Percentiles rank a stretch among this genome's conserved stretches.
Conservation (phyloP, 768 basidiomycete species). For the button mushroom (Agaricus bisporus) region DNA sequence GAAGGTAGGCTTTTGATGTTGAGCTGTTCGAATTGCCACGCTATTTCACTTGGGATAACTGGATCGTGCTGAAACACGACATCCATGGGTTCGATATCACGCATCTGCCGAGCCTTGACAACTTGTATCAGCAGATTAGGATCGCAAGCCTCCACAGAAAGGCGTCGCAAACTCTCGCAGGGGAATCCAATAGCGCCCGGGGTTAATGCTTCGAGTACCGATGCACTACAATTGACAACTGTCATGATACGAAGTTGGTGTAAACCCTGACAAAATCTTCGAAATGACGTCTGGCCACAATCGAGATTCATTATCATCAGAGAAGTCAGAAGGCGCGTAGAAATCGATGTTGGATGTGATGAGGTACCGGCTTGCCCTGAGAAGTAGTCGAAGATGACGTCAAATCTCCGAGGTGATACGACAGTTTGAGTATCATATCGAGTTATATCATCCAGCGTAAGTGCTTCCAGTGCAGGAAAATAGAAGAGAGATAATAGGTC, state of each 20-base stretch:
- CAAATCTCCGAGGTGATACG: neutral
- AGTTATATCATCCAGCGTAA: slow-evolving; percentile 43
- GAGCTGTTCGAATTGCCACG: neutral
- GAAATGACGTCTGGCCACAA: neutral
- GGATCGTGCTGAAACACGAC: neutral
- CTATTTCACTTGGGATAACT: neutral
- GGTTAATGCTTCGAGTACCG: neutral
- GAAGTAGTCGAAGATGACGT: slow-evolving; percentile 1
- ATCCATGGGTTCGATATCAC: neutral
- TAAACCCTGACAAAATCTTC: neutral
- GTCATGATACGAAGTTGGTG: neutral
- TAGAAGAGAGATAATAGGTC: slow-evolving; percentile 19
- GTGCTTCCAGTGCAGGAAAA: slow-evolving; percentile 28
- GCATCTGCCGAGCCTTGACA: neutral
- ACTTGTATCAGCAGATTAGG: neutral
- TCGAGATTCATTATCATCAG: slow-evolving; percentile 2
- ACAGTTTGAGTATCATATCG: slow-evolving; percentile 9
- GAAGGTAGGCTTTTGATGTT: neutral
- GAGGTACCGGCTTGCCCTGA: neutral
- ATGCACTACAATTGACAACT: neutral
- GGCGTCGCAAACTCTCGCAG: neutral
- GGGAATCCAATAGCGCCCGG: neutral
- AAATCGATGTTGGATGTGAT: neutral
- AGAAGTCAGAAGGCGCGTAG: neutral
- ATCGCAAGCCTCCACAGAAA: neutral